Percentiles rank a stretch among this genome's conserved stretches.
phyloP scores from a whole-genome alignment of 2,329 filamentous ascomycete genomes.

The Trichoderma semiorbis region DNA sequence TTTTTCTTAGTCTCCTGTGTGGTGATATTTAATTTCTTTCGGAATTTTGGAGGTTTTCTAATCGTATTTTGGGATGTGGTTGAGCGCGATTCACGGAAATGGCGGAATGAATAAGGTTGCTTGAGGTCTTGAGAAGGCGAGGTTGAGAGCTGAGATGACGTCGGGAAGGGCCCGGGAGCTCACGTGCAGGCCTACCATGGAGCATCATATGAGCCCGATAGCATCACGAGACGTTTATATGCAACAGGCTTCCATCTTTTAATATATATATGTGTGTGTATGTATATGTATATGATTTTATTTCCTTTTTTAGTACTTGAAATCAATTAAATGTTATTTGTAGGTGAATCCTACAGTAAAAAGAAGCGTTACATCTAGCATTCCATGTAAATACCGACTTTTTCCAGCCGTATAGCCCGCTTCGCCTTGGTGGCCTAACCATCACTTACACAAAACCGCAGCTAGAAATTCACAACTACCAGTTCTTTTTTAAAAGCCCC shows the following conservation, averaged over 20 bases:
- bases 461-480: neutral
- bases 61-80: too few relatives aligned
- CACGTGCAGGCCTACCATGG: neutral
- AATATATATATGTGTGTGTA: too few relatives aligned
- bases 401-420: neutral
- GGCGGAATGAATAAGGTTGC: neutral
- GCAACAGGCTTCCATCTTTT: neutral
- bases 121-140: neutral
- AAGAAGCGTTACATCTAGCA: neutral
- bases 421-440: neutral
- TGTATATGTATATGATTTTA: neutral
- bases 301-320: neutral
- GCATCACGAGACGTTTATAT: neutral
- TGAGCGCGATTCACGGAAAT: neutral
- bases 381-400: neutral
- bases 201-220: neutral
- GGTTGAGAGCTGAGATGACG: constrained; percentile 1
- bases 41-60: neutral
- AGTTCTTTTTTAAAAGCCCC: constrained; percentile 41
- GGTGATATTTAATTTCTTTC: neutral
- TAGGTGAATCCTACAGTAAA: neutral
- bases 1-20: neutral
- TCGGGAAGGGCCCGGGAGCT: neutral
- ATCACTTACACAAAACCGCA: neutral
- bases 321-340: neutral